These are phyloP conservation scores for Chalciporus piperatus DNA, from an alignment of 768 basidiomycete species.

Conservation along the genomic window DNA sequence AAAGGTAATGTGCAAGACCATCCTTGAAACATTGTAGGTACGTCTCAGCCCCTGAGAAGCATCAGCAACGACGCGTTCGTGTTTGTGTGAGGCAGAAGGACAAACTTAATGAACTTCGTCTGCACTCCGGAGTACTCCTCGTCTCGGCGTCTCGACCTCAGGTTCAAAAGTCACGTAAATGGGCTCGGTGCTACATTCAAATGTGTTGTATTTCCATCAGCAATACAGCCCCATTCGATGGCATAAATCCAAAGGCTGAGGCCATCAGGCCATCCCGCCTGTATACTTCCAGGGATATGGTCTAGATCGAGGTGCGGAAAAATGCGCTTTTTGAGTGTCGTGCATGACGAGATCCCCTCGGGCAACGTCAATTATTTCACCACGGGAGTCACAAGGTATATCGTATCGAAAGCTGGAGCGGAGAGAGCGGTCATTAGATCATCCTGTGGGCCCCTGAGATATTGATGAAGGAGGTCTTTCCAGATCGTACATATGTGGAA, in stretches of 20 bases:
- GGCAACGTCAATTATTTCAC: slow-evolving; percentile 24
- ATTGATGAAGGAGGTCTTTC: slow-evolving; percentile 22
- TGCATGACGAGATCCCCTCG: slow-evolving; percentile 9
- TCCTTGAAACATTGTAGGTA: too few relatives aligned
- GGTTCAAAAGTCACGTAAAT: too few relatives aligned
- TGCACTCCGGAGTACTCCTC: too few relatives aligned
- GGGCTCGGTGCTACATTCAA: slow-evolving; percentile 1
- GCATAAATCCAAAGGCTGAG: slow-evolving; percentile 11
- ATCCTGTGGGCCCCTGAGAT: slow-evolving; percentile 25
- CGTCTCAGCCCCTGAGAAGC: too few relatives aligned
- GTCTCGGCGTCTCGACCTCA: too few relatives aligned
- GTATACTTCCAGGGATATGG: slow-evolving; percentile 33
- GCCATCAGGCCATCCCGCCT: slow-evolving; percentile 26
- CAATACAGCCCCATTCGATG: slow-evolving; percentile 14
- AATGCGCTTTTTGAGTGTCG: slow-evolving; percentile 17
- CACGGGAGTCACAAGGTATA: slow-evolving; percentile 31
- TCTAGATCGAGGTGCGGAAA: slow-evolving; percentile 40
- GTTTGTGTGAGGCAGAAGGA: too few relatives aligned
- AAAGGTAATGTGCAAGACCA: too few relatives aligned
- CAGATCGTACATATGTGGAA: slow-evolving; percentile 19
- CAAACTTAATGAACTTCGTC: too few relatives aligned
- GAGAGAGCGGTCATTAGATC: neutral
- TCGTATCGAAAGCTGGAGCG: neutral
- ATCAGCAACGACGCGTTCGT: too few relatives aligned
- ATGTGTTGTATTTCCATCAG: neutral